Conservation (phyloP, 2,329 filamentous ascomycete species). For the Raffaelea albimanens region DNA sequence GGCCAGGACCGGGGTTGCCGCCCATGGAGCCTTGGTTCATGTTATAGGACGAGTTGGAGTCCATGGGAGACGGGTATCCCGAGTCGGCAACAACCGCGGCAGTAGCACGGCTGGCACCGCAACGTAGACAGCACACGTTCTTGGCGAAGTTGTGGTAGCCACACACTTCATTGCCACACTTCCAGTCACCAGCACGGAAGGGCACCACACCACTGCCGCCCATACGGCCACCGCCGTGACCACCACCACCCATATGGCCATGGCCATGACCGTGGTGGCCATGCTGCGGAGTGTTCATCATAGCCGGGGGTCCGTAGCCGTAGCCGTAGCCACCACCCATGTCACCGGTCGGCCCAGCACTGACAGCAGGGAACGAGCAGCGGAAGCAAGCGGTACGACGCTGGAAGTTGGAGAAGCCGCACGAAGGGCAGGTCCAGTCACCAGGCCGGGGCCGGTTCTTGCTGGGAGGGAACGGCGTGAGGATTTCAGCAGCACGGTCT, state of each 20-base stretch:
- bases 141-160: conserved; percentile 99
- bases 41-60: conserved; percentile 69
- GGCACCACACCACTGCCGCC: conserved; percentile 80
- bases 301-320: conserved; percentile 60
- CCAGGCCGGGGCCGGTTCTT: conserved; percentile 96
- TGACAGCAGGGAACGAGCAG: conserved; percentile 95
- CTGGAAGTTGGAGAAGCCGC: conserved; percentile 99
- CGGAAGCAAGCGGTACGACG: conserved; percentile 97
- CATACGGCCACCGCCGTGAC: conserved; percentile 61
- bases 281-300: conserved; percentile 66
- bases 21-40: conserved; percentile 86
- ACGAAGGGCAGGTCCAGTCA: conserved; percentile 98
- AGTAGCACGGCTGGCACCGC: conserved; percentile 86
- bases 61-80: conserved; percentile 84
- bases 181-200: conserved; percentile 98
- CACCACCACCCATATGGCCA: conserved; percentile 57
- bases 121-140: conserved; percentile 95
- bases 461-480: conserved; percentile 94
- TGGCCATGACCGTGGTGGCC: conserved; percentile 39
- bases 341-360: conserved; percentile 61
- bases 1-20: conserved; percentile 63
- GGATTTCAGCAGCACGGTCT: conserved; percentile 88
- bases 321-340: conserved; percentile 54
- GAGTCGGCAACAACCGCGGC: conserved; percentile 93
- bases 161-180: conserved; percentile 94